Conservation (phyloP, 1,284 basidiomycete species). For the Irpex rosettiformis region DNA sequence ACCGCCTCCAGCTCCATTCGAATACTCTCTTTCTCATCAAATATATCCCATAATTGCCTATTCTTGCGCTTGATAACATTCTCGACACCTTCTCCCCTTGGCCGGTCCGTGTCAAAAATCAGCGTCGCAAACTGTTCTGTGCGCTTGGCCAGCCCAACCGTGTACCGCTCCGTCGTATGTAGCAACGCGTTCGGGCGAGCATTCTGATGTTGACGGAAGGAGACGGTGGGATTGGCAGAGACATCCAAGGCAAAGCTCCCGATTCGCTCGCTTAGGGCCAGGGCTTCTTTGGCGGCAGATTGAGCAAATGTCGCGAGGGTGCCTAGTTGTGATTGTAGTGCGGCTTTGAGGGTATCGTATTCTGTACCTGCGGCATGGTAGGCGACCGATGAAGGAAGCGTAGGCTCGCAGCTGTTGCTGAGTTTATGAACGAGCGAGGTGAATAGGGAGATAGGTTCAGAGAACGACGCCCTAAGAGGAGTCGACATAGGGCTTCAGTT, state of each 20-base stretch:
- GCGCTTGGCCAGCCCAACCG: conserved; percentile 5
- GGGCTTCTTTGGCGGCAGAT: conserved; percentile 7
- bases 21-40: conserved; percentile 11
- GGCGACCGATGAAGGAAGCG: neutral
- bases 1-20: conserved; percentile 7
- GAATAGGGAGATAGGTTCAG: neutral
- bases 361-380: neutral
- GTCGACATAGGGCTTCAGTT: neutral
- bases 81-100: neutral
- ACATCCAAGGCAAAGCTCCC: neutral
- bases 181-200: neutral
- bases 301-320: conserved; percentile 7
- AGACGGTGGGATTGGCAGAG: neutral
- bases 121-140: conserved; percentile 4
- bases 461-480: neutral
- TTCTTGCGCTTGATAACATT: conserved; percentile 8
- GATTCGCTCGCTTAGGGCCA: conserved; percentile 4
- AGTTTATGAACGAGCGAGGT: neutral
- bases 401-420: neutral
- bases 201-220: neutral
- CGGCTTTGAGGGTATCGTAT: conserved; percentile 3
- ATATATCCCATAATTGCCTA: conserved; percentile 7
- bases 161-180: neutral
- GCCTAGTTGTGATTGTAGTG: conserved; percentile 7
- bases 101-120: conserved; percentile 6